Base-by-base conservation (phyloP, 78 protist species). In the Creolimax fragrantissima region DNA sequence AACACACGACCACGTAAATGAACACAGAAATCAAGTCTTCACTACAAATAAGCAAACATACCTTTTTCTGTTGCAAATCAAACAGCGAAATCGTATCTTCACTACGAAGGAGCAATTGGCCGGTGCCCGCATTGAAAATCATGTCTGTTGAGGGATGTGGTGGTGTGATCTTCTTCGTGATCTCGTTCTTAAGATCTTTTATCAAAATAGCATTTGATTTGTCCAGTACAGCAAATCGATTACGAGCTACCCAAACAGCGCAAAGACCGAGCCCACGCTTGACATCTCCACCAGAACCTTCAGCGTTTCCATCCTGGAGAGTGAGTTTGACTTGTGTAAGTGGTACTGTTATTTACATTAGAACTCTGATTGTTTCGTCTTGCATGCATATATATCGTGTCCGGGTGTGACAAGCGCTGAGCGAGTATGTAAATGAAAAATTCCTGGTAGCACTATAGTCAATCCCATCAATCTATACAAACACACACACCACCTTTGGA, bases 141-240 rank as follows among this genome's bases (percentile, higher is more conserved):
- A 45, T 24, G 89, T 98, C 98, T 24, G 96, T 90, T 3, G 88
- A 36, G 3, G 86, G 88, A 74, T 93, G 91, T 4, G 96, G 93
- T 5, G 97, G 94, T 42, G 93, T 88, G 84, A 94, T 37, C 92
- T 93, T 92, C 94, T 96, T 96, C 84, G 96, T 95, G 36, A 93
- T 95, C 93, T 93, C 97, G 81, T 97, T 97, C 45, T 92, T 88
- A 35, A 96, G 88, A 84, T 95, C 94, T 89, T 92, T 95, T 89
- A 97, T 66, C 86, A 96, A 74, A 43, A 98, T 84, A 35, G 42
- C 89, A 45, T 94, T 84, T 39, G 45, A 47, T 93, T 96, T 96
- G 91, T 97, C 99, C 6, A 98, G 88, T 4, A 95, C 97, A 2
- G 98, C 99, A 44, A 97, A 97, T 39, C 99, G 92, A 91, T 96